Evolutionary conservation across 192 early-diverging fungal genomes (phyloP), one percentile per base, ranked within the genome.

Genomic region (Gorgonomyces haynaldii): DNA sequence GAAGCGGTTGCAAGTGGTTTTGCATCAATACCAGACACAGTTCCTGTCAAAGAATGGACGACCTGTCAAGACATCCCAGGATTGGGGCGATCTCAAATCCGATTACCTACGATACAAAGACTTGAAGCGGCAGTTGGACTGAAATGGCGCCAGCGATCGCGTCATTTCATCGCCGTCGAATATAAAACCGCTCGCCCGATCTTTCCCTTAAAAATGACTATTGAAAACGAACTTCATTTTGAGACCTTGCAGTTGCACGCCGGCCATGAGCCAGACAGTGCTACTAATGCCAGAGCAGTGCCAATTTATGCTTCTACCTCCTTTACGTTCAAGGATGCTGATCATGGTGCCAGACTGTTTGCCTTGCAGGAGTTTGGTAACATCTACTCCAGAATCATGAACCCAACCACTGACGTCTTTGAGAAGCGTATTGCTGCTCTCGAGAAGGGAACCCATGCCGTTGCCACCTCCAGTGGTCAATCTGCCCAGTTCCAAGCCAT

Each of bases 191-290:
- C n/a, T n/a, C n/a, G n/a, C n/a, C n/a, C n/a, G n/a, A n/a, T n/a
- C n/a, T n/a, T n/a, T n/a, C n/a, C n/a, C n/a, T n/a, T n/a, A n/a
- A 42, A 22, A 22, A 47, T 47, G 45, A 47, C 45, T 21, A 8
- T 23, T 23, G 29, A 17, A 9, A 5, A 47, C 17, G 8, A 29
- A 15, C n/a, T n/a, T n/a, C 42, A 30, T 1, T 93, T 93, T 54
- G 89, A 93, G 48, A 96, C 90, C 20, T 78, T 92, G 21, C 89
- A 92, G 64, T 63, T 96, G 12, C 92, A 96, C 53, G 87, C 89
- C 17, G 91, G 89, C 20, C 86, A 83, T 48, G 51, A 46, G 4
- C 55, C 81, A 39, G 78, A 71, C 38, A 32, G 52, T 13, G 19
- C 75, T 1, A 92, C 85, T 45, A 76, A 82, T 17, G 70, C 90